Evolutionary conservation across 75 land plant species (phyloP), one percentile per base, ranked within the genome.

Genomic region (Pinus albicaulis): DNA sequence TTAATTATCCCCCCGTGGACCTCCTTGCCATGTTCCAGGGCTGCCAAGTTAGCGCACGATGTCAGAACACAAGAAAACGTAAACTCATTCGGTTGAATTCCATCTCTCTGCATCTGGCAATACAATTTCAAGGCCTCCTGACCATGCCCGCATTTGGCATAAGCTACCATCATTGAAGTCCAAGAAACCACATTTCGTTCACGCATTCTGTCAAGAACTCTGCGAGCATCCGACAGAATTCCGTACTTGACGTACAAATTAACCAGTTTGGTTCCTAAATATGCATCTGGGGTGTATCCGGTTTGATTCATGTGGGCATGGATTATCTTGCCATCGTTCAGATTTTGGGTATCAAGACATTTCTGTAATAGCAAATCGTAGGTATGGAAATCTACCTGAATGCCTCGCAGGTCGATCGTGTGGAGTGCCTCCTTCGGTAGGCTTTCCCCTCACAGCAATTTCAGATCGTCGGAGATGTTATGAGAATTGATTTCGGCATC

Each of bases 91-190:
- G 84, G 86, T 31, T 65, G 7, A n/a, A 60, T 48, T 2, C 80
- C 84, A 15, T 14, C 11, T 73, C 71, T 25, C 23, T 61, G 86
- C 25, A 74, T 78, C 56, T 74, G 38, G 1, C 63, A 55, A 20
- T 75, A 44, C 16, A 81, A 60, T 41, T 60, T 44, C 78, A 83
- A 48, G 8, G 84, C 81, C 31, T 75, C 75, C 22, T 59, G 53
- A 26, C 14, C 59, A 56, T 52, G 31, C 53, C 83, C 86, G 74
- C 79, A 77, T 19, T 78, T 82, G 10, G 78, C 84, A 79, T 52
- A 80, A 6, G 88, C 88, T 53, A 86, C 70, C 24, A 89, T 82
- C 81, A 89, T 79, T 1, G 81, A 57, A 8, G 83, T 74, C 83
- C 85, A 89, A 20, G 91, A 84, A 4, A 76, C 78, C 53, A 48